These are phyloP conservation scores for Fusarium domesticum DNA, from an alignment of 2,329 filamentous ascomycete genomes.

Conservation along the genomic window DNA sequence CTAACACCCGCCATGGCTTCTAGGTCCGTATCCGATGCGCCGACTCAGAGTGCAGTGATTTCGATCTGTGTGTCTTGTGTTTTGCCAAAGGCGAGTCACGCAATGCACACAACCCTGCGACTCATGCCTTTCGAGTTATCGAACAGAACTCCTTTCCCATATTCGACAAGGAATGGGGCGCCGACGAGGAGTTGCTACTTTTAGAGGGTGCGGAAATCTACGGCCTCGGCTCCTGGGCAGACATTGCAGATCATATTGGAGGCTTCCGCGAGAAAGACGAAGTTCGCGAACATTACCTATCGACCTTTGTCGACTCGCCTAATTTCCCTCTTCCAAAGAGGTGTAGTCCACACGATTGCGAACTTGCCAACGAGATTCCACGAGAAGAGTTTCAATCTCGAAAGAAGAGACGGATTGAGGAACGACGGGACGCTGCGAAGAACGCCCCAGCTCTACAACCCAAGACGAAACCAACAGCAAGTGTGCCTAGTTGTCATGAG, in stretches of 20 bases:
- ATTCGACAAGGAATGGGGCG: constrained; percentile 91
- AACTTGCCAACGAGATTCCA: constrained; percentile 74
- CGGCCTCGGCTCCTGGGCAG: constrained; percentile 93
- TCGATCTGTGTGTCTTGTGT: constrained; percentile 94
- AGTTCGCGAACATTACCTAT: constrained; percentile 89
- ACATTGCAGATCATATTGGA: constrained; percentile 96
- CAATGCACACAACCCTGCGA: constrained; percentile 80
- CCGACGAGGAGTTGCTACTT: constrained; percentile 91
- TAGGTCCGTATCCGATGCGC: constrained; percentile 95
- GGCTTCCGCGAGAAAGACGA: constrained; percentile 94
- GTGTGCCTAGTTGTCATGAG: constrained; percentile 93
- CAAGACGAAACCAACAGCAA: constrained; percentile 94
- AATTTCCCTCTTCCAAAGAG: constrained; percentile 83
- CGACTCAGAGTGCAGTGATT: constrained; percentile 78
- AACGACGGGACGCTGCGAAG: constrained; percentile 82
- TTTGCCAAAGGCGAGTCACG: constrained; percentile 80
- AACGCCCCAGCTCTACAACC: constrained; percentile 78
- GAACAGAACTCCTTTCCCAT: constrained; percentile 99
- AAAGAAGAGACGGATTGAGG: constrained; percentile 92
- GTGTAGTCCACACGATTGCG: constrained; percentile 78
- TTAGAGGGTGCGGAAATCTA: constrained; percentile 95
- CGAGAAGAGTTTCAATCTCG: constrained; percentile 89
- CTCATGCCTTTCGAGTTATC: constrained; percentile 88
- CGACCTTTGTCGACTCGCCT: constrained; percentile 79
- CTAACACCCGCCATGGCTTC: constrained; percentile 15